Conservation (phyloP, 2,329 filamentous ascomycete genomes). For the Byssochlamys sp. region DNA sequence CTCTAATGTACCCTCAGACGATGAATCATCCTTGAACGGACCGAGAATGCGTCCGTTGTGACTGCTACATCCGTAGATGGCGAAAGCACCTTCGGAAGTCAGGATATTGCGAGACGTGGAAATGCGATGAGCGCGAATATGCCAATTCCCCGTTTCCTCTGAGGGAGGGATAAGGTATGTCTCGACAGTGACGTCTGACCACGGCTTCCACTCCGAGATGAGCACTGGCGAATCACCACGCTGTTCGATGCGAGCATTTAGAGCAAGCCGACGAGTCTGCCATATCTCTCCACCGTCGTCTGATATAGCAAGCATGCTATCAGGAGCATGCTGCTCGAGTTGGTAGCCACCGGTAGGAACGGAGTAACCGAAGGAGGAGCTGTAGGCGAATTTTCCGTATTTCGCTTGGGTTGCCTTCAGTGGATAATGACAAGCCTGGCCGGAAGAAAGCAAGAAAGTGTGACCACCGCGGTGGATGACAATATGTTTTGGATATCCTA, state of each 20-base stretch:
- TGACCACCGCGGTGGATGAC: conserved; percentile 62
- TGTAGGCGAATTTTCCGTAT: conserved; percentile 71
- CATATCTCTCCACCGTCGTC: conserved; percentile 70
- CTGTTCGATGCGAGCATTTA: conserved; percentile 53
- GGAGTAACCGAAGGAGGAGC: conserved; percentile 64
- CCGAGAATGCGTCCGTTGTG: conserved; percentile 49
- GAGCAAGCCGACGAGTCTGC: conserved; percentile 63
- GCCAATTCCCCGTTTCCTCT: conserved; percentile 28
- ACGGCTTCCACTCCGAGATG: conserved; percentile 62
- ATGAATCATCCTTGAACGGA: conserved; percentile 25
- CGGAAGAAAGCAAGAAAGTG: conserved; percentile 64
- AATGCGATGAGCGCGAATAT: conserved; percentile 29
- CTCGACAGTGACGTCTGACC: conserved; percentile 44
- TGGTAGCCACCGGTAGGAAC: conserved; percentile 67
- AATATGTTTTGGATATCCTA: conserved; percentile 65
- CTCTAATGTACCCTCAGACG: conserved; percentile 33
- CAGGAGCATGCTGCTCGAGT: conserved; percentile 66
- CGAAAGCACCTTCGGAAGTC: conserved; percentile 67
- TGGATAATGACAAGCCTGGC: conserved; percentile 72
- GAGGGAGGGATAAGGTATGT: conserved; percentile 29
- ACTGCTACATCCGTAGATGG: conserved; percentile 53
- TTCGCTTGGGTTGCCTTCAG: conserved; percentile 75
- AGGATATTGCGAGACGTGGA: conserved; percentile 47
- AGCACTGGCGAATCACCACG: conserved; percentile 50
- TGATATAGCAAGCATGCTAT: conserved; percentile 65